These are phyloP conservation scores for Erucastrum elatum DNA, from an alignment of 345 rosid species.

Conservation along the genomic window DNA sequence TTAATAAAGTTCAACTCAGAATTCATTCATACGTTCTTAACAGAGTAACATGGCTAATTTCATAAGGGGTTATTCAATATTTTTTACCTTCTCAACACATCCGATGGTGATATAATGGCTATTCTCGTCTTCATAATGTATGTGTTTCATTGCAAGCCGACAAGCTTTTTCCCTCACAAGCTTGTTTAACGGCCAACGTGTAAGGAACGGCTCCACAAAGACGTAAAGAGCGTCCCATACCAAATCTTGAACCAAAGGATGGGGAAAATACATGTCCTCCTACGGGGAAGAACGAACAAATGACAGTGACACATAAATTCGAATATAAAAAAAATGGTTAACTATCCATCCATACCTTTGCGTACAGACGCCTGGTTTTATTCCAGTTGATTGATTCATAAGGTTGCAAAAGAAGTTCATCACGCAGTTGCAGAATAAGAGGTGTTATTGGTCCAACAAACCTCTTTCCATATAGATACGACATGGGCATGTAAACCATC, in stretches of 20 bases:
- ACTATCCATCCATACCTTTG: constrained; percentile 49
- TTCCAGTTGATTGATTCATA: constrained; percentile 60
- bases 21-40: not conserved
- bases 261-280: constrained; percentile 65
- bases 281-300: constrained; percentile 1
- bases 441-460: constrained; percentile 58
- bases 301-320: too few relatives aligned
- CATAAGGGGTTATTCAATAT: not conserved
- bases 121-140: constrained; percentile 66
- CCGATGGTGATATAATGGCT: constrained; percentile 59
- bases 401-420: constrained; percentile 56
- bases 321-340: too few relatives aligned
- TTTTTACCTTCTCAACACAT: constrained; percentile 57
- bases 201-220: constrained; percentile 48
- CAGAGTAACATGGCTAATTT: not conserved
- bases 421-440: constrained; percentile 47
- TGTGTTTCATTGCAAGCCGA: constrained; percentile 45
- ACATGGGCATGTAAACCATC: constrained; percentile 64
- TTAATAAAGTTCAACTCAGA: not conserved
- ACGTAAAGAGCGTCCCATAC: constrained; percentile 56
- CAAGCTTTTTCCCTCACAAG: constrained; percentile 58
- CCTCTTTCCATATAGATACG: constrained; percentile 67
- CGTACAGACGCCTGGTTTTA: constrained; percentile 43
- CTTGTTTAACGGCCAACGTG: constrained; percentile 62
- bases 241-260: constrained; percentile 56